phyloP scores from a whole-genome alignment of 1,284 basidiomycete species.

The Microbotryum violaceum region DNA sequence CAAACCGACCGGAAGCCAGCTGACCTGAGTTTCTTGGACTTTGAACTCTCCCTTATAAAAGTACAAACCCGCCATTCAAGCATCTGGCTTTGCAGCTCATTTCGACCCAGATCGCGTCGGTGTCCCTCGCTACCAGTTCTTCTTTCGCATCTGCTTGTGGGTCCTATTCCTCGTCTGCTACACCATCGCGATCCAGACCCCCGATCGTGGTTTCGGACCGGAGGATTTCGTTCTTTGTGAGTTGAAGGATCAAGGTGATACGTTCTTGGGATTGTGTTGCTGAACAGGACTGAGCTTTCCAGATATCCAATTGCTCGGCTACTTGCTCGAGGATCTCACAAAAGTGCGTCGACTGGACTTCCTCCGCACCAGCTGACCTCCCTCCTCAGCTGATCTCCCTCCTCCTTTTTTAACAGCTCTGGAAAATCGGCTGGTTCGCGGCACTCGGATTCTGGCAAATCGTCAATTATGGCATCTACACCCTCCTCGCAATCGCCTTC shows the following conservation, averaged over 20 bases:
- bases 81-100: constrained; percentile 58
- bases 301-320: constrained; percentile 32
- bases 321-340: constrained; percentile 33
- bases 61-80: constrained; percentile 40
- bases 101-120: constrained; percentile 68
- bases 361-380: not conserved
- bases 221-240: constrained; percentile 28
- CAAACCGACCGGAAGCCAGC: constrained; percentile 14
- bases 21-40: not conserved
- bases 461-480: constrained; percentile 62
- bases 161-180: constrained; percentile 74
- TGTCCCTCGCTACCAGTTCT: constrained; percentile 61
- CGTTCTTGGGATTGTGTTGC: not conserved
- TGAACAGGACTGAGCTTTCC: constrained; percentile 9
- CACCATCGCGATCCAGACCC: constrained; percentile 34
- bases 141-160: constrained; percentile 60
- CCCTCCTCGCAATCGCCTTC: constrained; percentile 64
- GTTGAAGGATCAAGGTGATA: too few species aligned
- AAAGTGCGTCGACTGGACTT: constrained; percentile 9
- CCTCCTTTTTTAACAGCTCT: not conserved
- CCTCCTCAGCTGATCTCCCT: not conserved
- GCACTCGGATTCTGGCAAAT: constrained; percentile 49
- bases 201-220: constrained; percentile 34
- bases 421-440: constrained; percentile 15
- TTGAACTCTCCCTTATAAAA: constrained; percentile 34